A percentile compares a stretch with the other conserved stretches of the same genome.
phyloP scores from a whole-genome alignment of 2,329 filamentous ascomycete genomes.

The Clonostachys byssicola region DNA sequence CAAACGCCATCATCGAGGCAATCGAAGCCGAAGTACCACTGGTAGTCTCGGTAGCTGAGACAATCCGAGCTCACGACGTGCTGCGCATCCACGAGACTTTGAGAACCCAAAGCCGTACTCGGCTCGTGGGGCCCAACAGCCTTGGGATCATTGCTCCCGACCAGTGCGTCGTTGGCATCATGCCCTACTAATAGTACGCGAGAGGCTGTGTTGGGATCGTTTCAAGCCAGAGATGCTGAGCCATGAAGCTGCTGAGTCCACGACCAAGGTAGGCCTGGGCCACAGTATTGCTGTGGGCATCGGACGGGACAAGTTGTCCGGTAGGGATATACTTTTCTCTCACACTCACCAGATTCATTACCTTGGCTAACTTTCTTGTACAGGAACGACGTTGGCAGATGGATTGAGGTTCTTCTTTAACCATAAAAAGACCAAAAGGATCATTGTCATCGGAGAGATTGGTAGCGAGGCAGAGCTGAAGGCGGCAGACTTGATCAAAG shows the following conservation, averaged over 20 bases:
- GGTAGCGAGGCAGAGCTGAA: constrained; percentile 66
- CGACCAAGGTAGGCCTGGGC: constrained; percentile 69
- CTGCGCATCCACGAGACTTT: constrained; percentile 67
- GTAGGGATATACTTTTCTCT: constrained; percentile 18
- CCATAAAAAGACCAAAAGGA: constrained; percentile 65
- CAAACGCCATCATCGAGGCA: constrained; percentile 66
- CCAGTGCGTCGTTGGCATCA: constrained; percentile 49
- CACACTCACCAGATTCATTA: neutral
- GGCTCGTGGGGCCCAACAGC: constrained; percentile 76
- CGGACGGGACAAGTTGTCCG: constrained; percentile 71
- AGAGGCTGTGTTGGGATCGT: constrained; percentile 70
- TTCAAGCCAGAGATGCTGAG: constrained; percentile 76
- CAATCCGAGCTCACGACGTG: constrained; percentile 76
- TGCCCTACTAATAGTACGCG: constrained; percentile 31
- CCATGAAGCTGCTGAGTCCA: constrained; percentile 74
- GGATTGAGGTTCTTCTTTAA: constrained; percentile 63
- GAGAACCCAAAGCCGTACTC: constrained; percentile 64
- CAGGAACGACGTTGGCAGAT: constrained; percentile 65
- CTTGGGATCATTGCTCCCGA: constrained; percentile 75
- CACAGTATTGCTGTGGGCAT: constrained; percentile 76
- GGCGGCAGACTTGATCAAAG: constrained; percentile 66
- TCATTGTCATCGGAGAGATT: constrained; percentile 69
- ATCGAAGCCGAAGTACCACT: constrained; percentile 76
- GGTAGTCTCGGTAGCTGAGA: constrained; percentile 75
- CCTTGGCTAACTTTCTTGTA: neutral